These are phyloP conservation scores for Stephanodiscus minutulus DNA, from an alignment of 108 stramenopile genomes.

Conservation along the genomic window DNA sequence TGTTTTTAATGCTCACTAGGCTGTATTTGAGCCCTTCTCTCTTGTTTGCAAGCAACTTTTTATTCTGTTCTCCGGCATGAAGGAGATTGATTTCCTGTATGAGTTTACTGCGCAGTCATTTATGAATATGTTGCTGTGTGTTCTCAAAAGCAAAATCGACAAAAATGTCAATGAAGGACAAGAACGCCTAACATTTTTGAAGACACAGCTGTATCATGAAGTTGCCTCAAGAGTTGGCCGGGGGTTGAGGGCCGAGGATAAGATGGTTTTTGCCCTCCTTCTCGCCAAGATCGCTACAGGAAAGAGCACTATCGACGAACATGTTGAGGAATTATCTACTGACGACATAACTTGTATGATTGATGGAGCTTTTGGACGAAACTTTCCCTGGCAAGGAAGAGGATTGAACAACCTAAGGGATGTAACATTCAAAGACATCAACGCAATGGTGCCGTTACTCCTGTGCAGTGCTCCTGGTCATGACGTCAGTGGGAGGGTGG, in stretches of 20 bases:
- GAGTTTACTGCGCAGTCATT: conserved; percentile 85
- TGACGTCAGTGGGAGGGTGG: conserved; percentile 96
- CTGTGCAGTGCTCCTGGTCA: conserved; percentile 95
- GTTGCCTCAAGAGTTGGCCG: conserved; percentile 87
- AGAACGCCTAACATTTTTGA: conserved; percentile 65
- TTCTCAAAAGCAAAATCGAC: conserved; percentile 48
- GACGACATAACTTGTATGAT: conserved; percentile 61
- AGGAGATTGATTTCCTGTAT: conserved; percentile 80
- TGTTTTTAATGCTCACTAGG: not conserved
- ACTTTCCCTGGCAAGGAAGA: conserved; percentile 92
- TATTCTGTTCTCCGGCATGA: conserved; percentile 65
- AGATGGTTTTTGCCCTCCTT: conserved; percentile 90
- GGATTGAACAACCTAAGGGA: conserved; percentile 79
- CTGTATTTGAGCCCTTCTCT: conserved; percentile 88
- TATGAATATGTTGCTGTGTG: conserved; percentile 80
- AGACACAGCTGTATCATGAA: conserved; percentile 73
- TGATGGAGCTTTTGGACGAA: conserved; percentile 61
- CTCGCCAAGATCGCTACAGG: conserved; percentile 83
- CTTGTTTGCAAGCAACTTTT: conserved; percentile 74
- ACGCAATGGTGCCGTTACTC: conserved; percentile 73
- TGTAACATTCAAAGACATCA: conserved; percentile 80
- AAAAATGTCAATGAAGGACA: conserved; percentile 35
- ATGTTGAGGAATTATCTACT: conserved; percentile 25
- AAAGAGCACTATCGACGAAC: conserved; percentile 10
- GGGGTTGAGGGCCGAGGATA: conserved; percentile 88